These are phyloP conservation scores for Truncatella angustata DNA, from an alignment of 2,329 filamentous ascomycete genomes.

Conservation along the genomic window DNA sequence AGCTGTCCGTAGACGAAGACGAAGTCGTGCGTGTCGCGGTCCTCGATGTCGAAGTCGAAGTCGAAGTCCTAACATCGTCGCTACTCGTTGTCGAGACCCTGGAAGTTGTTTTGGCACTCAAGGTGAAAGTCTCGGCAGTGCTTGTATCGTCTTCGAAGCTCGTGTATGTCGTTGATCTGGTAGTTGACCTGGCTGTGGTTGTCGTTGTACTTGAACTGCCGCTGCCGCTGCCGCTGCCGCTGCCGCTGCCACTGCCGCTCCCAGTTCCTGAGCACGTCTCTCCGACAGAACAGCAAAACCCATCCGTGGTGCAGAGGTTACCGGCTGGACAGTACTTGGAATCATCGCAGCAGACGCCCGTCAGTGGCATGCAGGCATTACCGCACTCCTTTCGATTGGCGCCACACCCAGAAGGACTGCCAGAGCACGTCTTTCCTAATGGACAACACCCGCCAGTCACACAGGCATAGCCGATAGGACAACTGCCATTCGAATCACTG, in stretches of 20 bases:
- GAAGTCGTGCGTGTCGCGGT: background rate
- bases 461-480: background rate
- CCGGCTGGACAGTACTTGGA: background rate
- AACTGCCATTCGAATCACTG: background rate
- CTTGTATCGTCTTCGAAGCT: background rate
- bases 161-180: background rate
- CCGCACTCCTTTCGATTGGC: background rate
- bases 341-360: background rate
- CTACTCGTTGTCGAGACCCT: too few relatives aligned
- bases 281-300: background rate
- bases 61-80: too few relatives aligned
- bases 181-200: background rate
- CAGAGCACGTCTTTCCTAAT: background rate
- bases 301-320: background rate
- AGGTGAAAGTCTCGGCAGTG: background rate
- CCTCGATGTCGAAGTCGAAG: background rate
- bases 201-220: background rate
- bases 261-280: background rate
- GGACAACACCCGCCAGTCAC: background rate
- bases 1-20: too few relatives aligned
- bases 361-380: background rate
- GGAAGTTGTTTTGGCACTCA: too few relatives aligned
- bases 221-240: too few relatives aligned
- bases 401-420: background rate
- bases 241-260: too few relatives aligned